Percentiles rank a stretch among this genome's conserved stretches.
These are phyloP conservation scores for Brettanomyces anomalus DNA, from an alignment of 805 yeast genomes.

Conservation along the genomic window DNA sequence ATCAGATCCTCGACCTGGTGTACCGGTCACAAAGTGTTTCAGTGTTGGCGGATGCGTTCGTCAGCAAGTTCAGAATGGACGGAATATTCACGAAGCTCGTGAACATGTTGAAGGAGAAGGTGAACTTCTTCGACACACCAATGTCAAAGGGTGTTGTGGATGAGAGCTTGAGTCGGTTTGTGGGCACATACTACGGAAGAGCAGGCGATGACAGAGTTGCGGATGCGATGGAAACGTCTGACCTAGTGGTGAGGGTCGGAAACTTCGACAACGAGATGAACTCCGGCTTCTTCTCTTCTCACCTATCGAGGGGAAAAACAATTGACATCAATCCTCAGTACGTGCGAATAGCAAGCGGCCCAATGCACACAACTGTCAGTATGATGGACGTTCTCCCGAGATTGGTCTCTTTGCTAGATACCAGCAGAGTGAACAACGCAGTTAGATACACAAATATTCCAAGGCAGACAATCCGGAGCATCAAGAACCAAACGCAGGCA, in stretches of 20 bases:
- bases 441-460: neutral
- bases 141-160: conserved; percentile 32
- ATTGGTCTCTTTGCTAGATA: conserved; percentile 31
- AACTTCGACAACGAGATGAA: conserved; percentile 55
- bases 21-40: conserved; percentile 31
- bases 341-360: conserved; percentile 26
- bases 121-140: conserved; percentile 32
- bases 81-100: conserved; percentile 23
- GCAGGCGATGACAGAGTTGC: conserved; percentile 24
- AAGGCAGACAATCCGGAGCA: neutral
- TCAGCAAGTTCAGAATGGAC: conserved; percentile 29
- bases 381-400: conserved; percentile 26
- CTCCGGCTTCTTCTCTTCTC: conserved; percentile 47
- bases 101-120: conserved; percentile 22
- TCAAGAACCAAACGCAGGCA: neutral
- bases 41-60: conserved; percentile 33
- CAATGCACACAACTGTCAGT: conserved; percentile 21
- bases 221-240: conserved; percentile 41
- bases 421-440: conserved; percentile 5
- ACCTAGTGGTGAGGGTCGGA: conserved; percentile 67
- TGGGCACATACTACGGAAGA: conserved; percentile 35
- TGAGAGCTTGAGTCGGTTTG: conserved; percentile 31
- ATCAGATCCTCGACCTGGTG: conserved; percentile 26
- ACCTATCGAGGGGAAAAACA: conserved; percentile 17
- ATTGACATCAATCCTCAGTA: conserved; percentile 35